Conservation (phyloP, 2,329 filamentous ascomycete genomes). For the Monilinia laxa region DNA sequence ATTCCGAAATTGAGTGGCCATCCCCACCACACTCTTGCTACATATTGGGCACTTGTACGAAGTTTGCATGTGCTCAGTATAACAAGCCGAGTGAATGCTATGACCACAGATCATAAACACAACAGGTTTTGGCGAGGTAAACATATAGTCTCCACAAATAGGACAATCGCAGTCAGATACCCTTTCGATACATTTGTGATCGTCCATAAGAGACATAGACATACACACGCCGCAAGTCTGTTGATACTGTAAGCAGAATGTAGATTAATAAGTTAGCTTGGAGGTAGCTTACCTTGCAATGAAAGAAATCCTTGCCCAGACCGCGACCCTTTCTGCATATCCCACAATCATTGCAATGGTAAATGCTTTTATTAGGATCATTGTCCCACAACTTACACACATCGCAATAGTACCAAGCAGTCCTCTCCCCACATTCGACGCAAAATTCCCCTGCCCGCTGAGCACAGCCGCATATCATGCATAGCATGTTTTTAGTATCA, state of each 20-base stretch:
- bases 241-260: constrained; percentile 20
- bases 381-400: constrained; percentile 98
- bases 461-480: constrained; percentile 88
- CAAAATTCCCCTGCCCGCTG: constrained; percentile 81
- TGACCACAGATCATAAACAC: constrained; percentile 96
- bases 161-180: constrained; percentile 95
- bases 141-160: constrained; percentile 95
- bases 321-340: constrained; percentile 91
- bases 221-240: constrained; percentile 93
- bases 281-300: constrained; percentile 79
- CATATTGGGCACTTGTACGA: constrained; percentile 97
- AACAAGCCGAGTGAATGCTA: constrained; percentile 89
- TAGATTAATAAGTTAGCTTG: neutral
- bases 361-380: constrained; percentile 84
- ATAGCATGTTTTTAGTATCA: constrained; percentile 92
- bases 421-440: constrained; percentile 69
- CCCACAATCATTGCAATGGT: constrained; percentile 94
- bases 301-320: constrained; percentile 93
- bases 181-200: constrained; percentile 91
- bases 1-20: constrained; percentile 93
- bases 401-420: constrained; percentile 88
- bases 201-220: constrained; percentile 77
- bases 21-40: constrained; percentile 94
- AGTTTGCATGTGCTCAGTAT: constrained; percentile 80
- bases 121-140: constrained; percentile 82